phyloP scores from a whole-genome alignment of 1,139 yeast genomes.

The Saccharomyces pastorianus region DNA sequence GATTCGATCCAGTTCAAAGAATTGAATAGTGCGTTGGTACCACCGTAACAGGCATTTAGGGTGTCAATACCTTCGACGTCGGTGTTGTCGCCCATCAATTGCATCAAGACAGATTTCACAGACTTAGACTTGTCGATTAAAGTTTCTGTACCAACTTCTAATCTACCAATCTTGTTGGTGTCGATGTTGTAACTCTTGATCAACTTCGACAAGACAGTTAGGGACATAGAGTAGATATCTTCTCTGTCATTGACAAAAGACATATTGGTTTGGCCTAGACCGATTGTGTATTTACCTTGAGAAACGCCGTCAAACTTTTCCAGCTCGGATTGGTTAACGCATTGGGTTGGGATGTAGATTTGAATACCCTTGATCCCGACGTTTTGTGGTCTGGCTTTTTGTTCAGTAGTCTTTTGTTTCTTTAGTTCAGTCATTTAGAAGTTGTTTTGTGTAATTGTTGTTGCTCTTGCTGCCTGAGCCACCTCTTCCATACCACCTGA shows the following conservation, averaged over 20 bases:
- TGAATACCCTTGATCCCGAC: constrained; percentile 96
- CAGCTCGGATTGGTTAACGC: constrained; percentile 80
- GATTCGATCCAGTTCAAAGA: constrained; percentile 95
- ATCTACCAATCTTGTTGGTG: constrained; percentile 74
- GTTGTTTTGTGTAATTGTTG: background rate
- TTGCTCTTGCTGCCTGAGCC: background rate
- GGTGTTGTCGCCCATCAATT: constrained; percentile 76
- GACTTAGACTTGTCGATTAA: constrained; percentile 94
- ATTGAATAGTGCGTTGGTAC: constrained; percentile 91
- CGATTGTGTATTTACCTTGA: constrained; percentile 94
- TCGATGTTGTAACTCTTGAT: constrained; percentile 77
- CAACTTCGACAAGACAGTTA: constrained; percentile 74
- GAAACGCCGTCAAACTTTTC: constrained; percentile 83
- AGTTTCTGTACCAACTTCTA: constrained; percentile 98
- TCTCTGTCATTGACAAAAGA: constrained; percentile 94
- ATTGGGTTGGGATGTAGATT: constrained; percentile 75
- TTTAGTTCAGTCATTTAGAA: constrained; percentile 29
- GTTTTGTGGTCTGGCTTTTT: constrained; percentile 48
- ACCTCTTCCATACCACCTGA: background rate
- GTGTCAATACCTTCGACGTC: constrained; percentile 97
- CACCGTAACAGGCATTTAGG: constrained; percentile 97
- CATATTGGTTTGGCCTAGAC: constrained; percentile 97
- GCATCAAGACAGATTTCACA: constrained; percentile 93
- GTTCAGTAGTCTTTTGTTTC: constrained; percentile 25
- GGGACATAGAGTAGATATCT: constrained; percentile 85